Evolutionary conservation across 2,329 filamentous ascomycete genomes (phyloP).

Genomic region (Penicillium brasilianum): DNA sequence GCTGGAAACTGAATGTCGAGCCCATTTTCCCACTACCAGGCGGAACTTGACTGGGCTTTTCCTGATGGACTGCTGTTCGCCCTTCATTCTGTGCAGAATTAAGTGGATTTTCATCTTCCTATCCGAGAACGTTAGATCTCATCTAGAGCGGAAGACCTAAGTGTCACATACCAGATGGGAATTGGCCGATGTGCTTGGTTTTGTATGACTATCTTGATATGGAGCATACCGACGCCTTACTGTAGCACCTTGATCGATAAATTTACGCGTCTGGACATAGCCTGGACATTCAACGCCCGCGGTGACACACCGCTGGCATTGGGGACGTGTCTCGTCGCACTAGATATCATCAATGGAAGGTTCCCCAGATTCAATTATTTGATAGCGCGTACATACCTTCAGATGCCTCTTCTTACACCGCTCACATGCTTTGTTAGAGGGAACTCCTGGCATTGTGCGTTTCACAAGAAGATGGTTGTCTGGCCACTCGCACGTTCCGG

Average conservation of each 20-base stretch:
- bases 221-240: slow-evolving; percentile 48
- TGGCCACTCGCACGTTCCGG: neutral
- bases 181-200: slow-evolving; percentile 1
- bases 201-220: slow-evolving; percentile 37
- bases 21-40: neutral
- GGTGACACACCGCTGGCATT: slow-evolving; percentile 44
- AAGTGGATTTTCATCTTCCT: slow-evolving; percentile 2
- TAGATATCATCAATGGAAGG: slow-evolving; percentile 17
- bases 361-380: neutral
- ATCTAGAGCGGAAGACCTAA: neutral
- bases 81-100: neutral
- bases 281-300: slow-evolving; percentile 48
- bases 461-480: neutral
- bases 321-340: slow-evolving; percentile 49
- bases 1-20: neutral
- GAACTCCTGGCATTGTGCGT: slow-evolving; percentile 44
- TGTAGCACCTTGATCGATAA: slow-evolving; percentile 50
- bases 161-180: slow-evolving; percentile 12
- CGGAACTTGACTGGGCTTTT: neutral
- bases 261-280: slow-evolving; percentile 51
- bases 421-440: slow-evolving; percentile 47
- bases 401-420: slow-evolving; percentile 48
- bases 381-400: slow-evolving; percentile 34
- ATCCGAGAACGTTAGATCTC: neutral
- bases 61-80: neutral